phyloP scores from a whole-genome alignment of 768 basidiomycete genomes.

The Pleurotus djamor region DNA sequence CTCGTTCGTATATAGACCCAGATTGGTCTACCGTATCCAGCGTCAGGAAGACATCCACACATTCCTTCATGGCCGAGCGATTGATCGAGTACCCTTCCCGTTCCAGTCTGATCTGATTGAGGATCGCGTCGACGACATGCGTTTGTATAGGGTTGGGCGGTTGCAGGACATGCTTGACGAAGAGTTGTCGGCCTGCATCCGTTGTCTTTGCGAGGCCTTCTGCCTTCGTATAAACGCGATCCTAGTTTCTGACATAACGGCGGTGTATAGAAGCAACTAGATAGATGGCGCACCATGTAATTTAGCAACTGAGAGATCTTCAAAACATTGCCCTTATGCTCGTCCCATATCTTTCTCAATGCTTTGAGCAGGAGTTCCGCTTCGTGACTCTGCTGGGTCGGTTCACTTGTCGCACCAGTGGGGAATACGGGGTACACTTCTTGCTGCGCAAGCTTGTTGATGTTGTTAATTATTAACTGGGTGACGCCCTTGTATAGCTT shows the following conservation, averaged over 20 bases:
- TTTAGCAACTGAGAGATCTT: constrained; percentile 89
- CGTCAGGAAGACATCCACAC: constrained; percentile 79
- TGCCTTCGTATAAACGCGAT: constrained; percentile 80
- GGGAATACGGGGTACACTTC: constrained; percentile 85
- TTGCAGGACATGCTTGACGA: constrained; percentile 77
- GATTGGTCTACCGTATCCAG: constrained; percentile 51
- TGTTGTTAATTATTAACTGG: constrained; percentile 76
- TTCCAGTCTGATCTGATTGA: constrained; percentile 87
- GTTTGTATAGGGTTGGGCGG: constrained; percentile 68
- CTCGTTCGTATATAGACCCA: constrained; percentile 72
- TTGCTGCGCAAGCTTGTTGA: constrained; percentile 73
- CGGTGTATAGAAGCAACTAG: constrained; percentile 9
- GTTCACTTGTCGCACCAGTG: constrained; percentile 60
- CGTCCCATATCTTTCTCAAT: constrained; percentile 86
- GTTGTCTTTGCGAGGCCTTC: constrained; percentile 78
- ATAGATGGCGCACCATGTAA: constrained; percentile 77
- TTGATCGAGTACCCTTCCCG: constrained; percentile 90
- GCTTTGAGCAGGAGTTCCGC: constrained; percentile 85
- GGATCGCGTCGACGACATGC: constrained; percentile 77
- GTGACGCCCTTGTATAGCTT: constrained; percentile 86
- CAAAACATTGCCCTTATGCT: constrained; percentile 86
- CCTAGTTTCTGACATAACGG: constrained; percentile 44
- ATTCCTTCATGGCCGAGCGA: constrained; percentile 87
- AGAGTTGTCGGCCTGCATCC: constrained; percentile 80
- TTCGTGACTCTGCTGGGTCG: constrained; percentile 75